A percentile compares a stretch with the other conserved stretches of the same genome.
Conservation (phyloP, 768 basidiomycete species). For the Vararia minispora region DNA sequence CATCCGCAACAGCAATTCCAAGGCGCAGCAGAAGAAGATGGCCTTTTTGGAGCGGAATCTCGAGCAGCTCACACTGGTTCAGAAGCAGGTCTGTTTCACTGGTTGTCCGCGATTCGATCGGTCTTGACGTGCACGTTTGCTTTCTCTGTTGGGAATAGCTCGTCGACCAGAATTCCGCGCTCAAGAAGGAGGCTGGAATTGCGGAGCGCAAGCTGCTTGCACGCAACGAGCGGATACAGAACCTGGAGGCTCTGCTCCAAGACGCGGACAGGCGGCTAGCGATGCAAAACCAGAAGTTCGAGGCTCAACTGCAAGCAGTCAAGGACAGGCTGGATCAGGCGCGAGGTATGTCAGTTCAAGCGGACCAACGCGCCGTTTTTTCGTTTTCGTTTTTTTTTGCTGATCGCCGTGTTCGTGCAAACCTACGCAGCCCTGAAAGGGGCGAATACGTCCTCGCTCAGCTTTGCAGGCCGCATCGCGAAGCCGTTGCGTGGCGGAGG, state of each 20-base stretch:
- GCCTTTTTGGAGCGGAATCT: conserved; percentile 95
- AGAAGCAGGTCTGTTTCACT: conserved; percentile 71
- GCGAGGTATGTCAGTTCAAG: conserved; percentile 49
- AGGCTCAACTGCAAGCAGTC: conserved; percentile 83
- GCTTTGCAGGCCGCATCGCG: conserved; percentile 81
- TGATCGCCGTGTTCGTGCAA: conserved; percentile 8
- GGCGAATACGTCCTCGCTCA: conserved; percentile 56
- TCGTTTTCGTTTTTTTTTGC: neutral
- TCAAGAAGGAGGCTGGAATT: conserved; percentile 96
- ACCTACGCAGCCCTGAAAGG: conserved; percentile 61
- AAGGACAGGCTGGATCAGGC: conserved; percentile 90
- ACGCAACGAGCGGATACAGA: conserved; percentile 95
- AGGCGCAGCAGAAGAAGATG: conserved; percentile 99
- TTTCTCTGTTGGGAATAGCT: conserved; percentile 41
- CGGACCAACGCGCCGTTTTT: neutral
- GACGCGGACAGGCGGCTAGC: conserved; percentile 89
- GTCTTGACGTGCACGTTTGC: conserved; percentile 6
- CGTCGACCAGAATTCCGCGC: conserved; percentile 92
- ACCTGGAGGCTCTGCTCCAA: conserved; percentile 84
- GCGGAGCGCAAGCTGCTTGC: conserved; percentile 94
- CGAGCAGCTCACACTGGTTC: conserved; percentile 88
- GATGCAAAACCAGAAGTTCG: conserved; percentile 93
- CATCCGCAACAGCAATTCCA: conserved; percentile 95
- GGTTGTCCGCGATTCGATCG: neutral
- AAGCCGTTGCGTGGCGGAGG: conserved; percentile 95